Evolutionary conservation across 2,329 filamentous ascomycete species (phyloP), one percentile per base, ranked within the genome.

Genomic region (Teratosphaeria destructans): DNA sequence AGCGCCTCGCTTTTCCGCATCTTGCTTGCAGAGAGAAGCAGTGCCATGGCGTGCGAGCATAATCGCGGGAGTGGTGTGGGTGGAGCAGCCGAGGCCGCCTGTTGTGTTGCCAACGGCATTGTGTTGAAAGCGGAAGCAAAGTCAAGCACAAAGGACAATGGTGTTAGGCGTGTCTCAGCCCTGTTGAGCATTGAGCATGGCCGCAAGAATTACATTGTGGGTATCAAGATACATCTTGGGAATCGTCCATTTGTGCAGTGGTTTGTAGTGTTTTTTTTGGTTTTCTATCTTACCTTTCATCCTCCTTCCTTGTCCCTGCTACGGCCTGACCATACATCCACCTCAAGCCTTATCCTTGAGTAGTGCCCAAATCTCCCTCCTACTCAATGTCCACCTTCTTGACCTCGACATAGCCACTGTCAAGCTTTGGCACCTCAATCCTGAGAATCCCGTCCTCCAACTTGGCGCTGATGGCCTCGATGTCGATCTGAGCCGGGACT

Each of bases 361-460:
- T n/a, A 19, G n/a, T 19, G 16, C n/a, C 43, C 23, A 23, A 49
- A 1, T 19, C 8, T 49, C 8, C 43, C 19, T 49, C 43, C 7
- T 23, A 49, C 43, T 49, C 75, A 53, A 81, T 74, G 66, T 80
- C 78, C 19, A 81, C 77, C 71, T 79, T 80, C 68, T 76, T 77
- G 27, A 82, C 74, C 67, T 79, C 76, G 8, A 80, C 78, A 65
- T 84, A 87, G 65, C 84, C 84, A 72, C 79, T 82, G 69, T 87
- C 84, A 7, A 82, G 68, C 77, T 90, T 92, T 7, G 88, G 88
- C 1, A 95, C 83, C n/a, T 82, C 85, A n/a, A 95, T 79, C 39
- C 86, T 78, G 65, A 95, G 73, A 1, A 95, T 77, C 5, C 90
- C 90, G 70, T 94, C 87, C 72, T 90, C 87, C 74, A 95, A 80